Percentiles rank a stretch among this genome's conserved stretches.
Evolutionary conservation across 768 basidiomycete species (phyloP).

Genomic region (Boletus tylopilopsis): DNA sequence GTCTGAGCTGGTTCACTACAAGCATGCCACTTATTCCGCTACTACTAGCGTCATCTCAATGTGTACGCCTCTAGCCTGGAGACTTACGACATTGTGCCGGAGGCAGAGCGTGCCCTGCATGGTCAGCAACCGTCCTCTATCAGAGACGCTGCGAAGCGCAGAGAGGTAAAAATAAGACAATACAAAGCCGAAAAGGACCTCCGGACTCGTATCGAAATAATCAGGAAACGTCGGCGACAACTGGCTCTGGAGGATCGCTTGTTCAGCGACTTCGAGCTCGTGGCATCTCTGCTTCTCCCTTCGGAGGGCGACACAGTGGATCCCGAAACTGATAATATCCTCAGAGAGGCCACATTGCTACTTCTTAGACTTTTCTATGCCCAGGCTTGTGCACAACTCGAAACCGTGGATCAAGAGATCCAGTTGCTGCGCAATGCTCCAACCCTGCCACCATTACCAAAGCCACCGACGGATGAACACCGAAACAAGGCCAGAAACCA

Average conservation of each 20-base stretch:
- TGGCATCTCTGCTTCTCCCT: slow-evolving; percentile 56
- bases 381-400: slow-evolving; percentile 62
- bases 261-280: slow-evolving; percentile 57
- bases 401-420: slow-evolving; percentile 68
- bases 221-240: slow-evolving; percentile 54
- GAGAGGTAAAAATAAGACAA: slow-evolving; percentile 90
- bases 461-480: slow-evolving; percentile 34
- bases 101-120: slow-evolving; percentile 55
- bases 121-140: slow-evolving; percentile 45
- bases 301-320: slow-evolving; percentile 43
- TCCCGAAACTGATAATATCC: slow-evolving; percentile 56
- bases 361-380: slow-evolving; percentile 70
- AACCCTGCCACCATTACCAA: slow-evolving; percentile 34
- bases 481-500: slow-evolving; percentile 40
- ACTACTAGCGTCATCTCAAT: slow-evolving; percentile 45
- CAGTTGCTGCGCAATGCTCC: slow-evolving; percentile 59
- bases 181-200: slow-evolving; percentile 85
- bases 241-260: slow-evolving; percentile 29
- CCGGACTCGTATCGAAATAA: slow-evolving; percentile 56
- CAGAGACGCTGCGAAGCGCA: slow-evolving; percentile 61
- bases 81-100: slow-evolving; percentile 62
- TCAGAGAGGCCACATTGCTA: slow-evolving; percentile 66
- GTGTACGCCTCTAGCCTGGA: slow-evolving; percentile 51
- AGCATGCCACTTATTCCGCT: slow-evolving; percentile 2
- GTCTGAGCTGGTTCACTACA: slow-evolving; percentile 21